A percentile compares a stretch with the other conserved stretches of the same genome.
These are phyloP conservation scores for Sugiyamaella pinicola DNA, from an alignment of 1,139 yeast genomes.

Conservation along the genomic window DNA sequence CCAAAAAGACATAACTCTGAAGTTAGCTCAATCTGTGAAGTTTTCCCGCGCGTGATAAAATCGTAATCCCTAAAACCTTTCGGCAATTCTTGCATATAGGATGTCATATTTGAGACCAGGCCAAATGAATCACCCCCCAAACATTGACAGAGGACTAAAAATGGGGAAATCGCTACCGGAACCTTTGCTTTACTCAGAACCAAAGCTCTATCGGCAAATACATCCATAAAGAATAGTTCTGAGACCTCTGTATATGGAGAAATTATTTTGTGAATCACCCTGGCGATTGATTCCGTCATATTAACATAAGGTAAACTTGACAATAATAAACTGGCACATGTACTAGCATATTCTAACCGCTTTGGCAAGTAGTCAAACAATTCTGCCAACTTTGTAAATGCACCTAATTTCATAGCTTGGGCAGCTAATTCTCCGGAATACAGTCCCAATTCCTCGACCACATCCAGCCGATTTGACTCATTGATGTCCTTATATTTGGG, in stretches of 20 bases:
- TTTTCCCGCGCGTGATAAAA: slow-evolving; percentile 20
- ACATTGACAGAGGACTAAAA: slow-evolving; percentile 58
- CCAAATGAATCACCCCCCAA: slow-evolving; percentile 61
- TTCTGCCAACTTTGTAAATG: slow-evolving; percentile 46
- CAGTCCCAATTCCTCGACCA: slow-evolving; percentile 23
- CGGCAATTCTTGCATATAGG: slow-evolving; percentile 55
- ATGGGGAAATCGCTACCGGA: slow-evolving; percentile 69
- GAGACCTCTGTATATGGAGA: slow-evolving; percentile 59
- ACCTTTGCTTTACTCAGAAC: slow-evolving; percentile 69
- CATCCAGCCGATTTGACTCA: slow-evolving; percentile 16
- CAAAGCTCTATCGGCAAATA: slow-evolving; percentile 57
- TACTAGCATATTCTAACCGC: slow-evolving; percentile 55
- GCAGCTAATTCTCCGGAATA: slow-evolving; percentile 37
- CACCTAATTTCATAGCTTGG: slow-evolving; percentile 52
- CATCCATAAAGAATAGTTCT: slow-evolving; percentile 59
- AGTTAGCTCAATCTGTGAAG: slow-evolving; percentile 44
- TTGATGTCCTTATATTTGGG: slow-evolving; percentile 31
- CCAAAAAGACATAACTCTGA: slow-evolving; percentile 47
- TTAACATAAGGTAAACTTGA: slow-evolving; percentile 66
- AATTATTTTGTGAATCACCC: slow-evolving; percentile 54
- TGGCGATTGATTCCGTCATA: slow-evolving; percentile 57
- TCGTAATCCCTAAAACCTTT: slow-evolving; percentile 41
- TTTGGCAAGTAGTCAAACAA: slow-evolving; percentile 50
- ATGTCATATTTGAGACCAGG: slow-evolving; percentile 59
- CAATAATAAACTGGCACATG: slow-evolving; percentile 60